Evolutionary conservation across 225 moss, liverwort and hornwort species (phyloP).

Genomic region (Climacium dendroides): DNA sequence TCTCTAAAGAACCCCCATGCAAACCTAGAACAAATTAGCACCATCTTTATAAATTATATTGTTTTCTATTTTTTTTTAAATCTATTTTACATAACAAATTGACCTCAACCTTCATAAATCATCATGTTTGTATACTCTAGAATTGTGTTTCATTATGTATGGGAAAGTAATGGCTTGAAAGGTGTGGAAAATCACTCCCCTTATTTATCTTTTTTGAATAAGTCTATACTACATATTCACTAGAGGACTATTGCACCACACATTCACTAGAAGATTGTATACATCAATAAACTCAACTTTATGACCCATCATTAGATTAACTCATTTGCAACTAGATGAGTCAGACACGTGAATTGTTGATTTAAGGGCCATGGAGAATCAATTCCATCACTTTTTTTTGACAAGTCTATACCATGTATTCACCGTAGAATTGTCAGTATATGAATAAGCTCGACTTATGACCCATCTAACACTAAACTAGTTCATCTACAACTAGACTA

Average conservation of each 20-base stretch:
- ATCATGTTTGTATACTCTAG: neutral
- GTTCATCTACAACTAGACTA: no score
- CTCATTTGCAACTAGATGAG: no score
- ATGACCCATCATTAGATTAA: neutral
- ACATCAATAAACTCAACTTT: neutral
- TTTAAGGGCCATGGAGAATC: rapidly evolving
- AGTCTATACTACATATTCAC: neutral
- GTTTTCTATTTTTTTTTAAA: neutral
- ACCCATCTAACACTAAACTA: no score
- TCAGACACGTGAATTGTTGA: no score
- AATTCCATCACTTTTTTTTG: neutral
- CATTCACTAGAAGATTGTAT: neutral
- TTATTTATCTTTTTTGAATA: neutral
- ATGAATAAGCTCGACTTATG: no score
- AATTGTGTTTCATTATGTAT: neutral
- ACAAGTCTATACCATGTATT: no score
- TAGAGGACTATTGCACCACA: neutral
- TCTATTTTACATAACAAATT: neutral
- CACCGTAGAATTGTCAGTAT: no score
- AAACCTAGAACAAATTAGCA: neutral
- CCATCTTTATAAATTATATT: no score
- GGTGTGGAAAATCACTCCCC: neutral
- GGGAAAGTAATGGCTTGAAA: neutral
- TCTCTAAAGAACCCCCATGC: rapidly evolving
- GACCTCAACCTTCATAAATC: neutral